These are phyloP conservation scores for Asterochloris sp. DNA, from an alignment of 139 green algal species.

Conservation along the genomic window DNA sequence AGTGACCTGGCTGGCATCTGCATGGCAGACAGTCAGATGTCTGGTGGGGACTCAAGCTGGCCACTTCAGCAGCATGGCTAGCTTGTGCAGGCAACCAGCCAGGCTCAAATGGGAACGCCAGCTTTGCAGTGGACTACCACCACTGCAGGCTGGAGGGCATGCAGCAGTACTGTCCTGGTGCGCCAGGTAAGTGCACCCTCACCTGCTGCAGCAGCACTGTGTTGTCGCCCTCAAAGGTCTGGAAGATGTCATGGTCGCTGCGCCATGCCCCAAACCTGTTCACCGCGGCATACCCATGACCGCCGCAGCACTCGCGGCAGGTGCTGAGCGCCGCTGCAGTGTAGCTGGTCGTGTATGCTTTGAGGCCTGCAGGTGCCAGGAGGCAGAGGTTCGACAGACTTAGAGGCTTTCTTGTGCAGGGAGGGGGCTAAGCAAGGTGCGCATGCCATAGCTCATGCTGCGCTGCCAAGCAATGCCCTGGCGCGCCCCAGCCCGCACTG, in stretches of 20 bases:
- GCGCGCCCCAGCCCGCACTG: too few species aligned
- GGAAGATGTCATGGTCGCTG: constrained; percentile 83
- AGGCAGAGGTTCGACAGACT: not conserved
- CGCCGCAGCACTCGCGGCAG: constrained; percentile 73
- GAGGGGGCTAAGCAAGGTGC: too few species aligned
- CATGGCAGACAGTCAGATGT: too few species aligned
- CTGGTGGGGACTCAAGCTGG: too few species aligned
- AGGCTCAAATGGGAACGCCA: not conserved
- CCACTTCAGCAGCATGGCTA: not conserved
- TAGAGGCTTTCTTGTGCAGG: too few species aligned
- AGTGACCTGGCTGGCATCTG: too few species aligned
- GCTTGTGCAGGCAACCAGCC: not conserved
- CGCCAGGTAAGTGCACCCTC: not conserved
- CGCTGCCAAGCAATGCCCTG: too few species aligned
- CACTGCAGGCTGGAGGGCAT: too few species aligned
- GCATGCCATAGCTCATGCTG: too few species aligned
- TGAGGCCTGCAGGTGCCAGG: constrained; percentile 36
- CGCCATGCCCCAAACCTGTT: constrained; percentile 78
- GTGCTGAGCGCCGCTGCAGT: constrained; percentile 55
- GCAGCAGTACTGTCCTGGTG: too few species aligned
- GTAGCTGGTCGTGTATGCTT: constrained; percentile 58
- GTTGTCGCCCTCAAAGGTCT: constrained; percentile 78
- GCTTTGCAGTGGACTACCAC: too few species aligned
- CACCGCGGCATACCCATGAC: constrained; percentile 75
- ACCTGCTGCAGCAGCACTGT: constrained; percentile 85